phyloP scores from a whole-genome alignment of 2,329 filamentous ascomycete species.

The Magnaporthiopsis rhizophila region DNA sequence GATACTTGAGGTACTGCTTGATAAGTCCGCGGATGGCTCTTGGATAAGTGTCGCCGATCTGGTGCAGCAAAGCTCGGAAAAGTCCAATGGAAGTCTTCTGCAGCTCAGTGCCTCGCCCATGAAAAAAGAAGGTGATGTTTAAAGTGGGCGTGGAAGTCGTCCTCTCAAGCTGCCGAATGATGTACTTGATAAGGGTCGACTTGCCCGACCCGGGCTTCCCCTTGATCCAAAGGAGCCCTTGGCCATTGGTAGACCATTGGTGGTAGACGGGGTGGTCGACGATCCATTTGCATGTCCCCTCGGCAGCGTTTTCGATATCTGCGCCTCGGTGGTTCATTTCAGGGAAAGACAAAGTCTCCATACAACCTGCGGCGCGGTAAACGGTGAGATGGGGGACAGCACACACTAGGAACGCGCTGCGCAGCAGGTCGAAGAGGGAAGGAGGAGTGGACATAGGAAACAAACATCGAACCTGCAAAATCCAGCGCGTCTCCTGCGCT shows the following conservation, averaged over 20 bases:
- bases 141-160: constrained; percentile 11
- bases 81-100: constrained; percentile 25
- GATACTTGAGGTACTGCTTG: constrained; percentile 4
- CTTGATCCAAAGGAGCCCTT: constrained; percentile 28
- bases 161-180: constrained; percentile 15
- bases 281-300: constrained; percentile 25
- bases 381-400: too few species aligned
- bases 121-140: constrained; percentile 26
- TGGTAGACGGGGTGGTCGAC: constrained; percentile 15
- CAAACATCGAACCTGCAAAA: too few species aligned
- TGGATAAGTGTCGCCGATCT: constrained; percentile 20
- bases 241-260: constrained; percentile 1
- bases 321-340: constrained; percentile 19
- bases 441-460: too few species aligned
- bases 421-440: too few species aligned
- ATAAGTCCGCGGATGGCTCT: constrained; percentile 13
- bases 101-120: constrained; percentile 22
- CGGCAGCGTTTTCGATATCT: constrained; percentile 15
- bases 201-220: constrained; percentile 24
- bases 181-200: constrained; percentile 23
- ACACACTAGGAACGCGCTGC: too few species aligned
- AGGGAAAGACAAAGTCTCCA: constrained; percentile 23
- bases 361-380: constrained; percentile 16
- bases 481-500: too few species aligned
- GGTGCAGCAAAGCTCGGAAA: constrained; percentile 25